Base-by-base conservation (phyloP, 1,139 yeast species). In the Eremothecium coryli region DNA sequence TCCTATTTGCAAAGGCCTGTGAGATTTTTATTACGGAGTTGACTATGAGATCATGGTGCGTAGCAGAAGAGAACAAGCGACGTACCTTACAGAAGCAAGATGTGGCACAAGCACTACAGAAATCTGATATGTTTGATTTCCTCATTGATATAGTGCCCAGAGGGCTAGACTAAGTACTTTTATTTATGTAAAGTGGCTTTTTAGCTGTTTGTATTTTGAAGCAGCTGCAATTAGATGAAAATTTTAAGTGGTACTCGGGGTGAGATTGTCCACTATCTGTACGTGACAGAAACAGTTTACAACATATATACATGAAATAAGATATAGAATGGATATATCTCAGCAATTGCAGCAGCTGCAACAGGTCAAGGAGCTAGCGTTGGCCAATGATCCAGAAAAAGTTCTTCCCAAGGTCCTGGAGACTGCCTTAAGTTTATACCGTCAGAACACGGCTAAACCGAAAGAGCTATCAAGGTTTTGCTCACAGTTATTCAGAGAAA, bases 11-110 rank as follows among this genome's bases (percentile, higher is more conserved):
- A 32, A 90, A 90, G 59, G 97, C 97, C 1, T 90, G 98, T 61
- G 98, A 90, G 56, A 79, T 90, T 28, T 90, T 90, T 60, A 90
- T 90, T 44, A 88, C 97, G 0, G 98, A 90, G 58, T 67, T 90
- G 38, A 88, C 98, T 9, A 86, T 90, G 96, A 69, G 98, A 40
- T 97, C 98, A 3, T 90, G 98, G 98, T 85, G 90, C 42, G 95
- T 88, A 50, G 96, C 97, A 1, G 97, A 90, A 57, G 95, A 85
- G 50, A 85, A 84, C 62, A 90, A 90, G 55, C 71, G 98, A 46
- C 68, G 98, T 44, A 90, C 98, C 8, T 64, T 90, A 41, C 98
- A 90, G 60, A 80, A 88, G 50, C 79, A 88, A 2, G 98, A 90
- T 55, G 86, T 90, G 43, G 95, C 96, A 2, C 93, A 93, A 23